Evolutionary conservation across 2,329 filamentous ascomycete species (phyloP).

Genomic region (Alternaria sp.): DNA sequence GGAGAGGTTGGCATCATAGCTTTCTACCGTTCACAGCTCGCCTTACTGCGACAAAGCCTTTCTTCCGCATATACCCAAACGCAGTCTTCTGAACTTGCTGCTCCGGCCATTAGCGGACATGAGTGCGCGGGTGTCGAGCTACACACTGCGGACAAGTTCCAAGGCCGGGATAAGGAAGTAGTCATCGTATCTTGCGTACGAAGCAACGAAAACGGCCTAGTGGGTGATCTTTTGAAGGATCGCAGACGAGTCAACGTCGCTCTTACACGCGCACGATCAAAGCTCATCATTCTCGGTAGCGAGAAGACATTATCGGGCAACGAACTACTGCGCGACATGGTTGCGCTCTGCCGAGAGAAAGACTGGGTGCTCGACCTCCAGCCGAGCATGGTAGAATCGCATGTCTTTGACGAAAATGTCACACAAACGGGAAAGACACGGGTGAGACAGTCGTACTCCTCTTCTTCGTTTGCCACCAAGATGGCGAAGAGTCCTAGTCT

Average conservation of each 20-base stretch:
- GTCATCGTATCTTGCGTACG: constrained; percentile 87
- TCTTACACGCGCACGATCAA: constrained; percentile 90
- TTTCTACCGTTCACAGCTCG: constrained; percentile 92
- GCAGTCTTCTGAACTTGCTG: constrained; percentile 56
- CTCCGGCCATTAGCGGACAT: constrained; percentile 24
- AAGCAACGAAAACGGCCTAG: constrained; percentile 79
- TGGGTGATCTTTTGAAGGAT: constrained; percentile 92
- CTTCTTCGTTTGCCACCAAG: neutral
- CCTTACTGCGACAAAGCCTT: constrained; percentile 78
- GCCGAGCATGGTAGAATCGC: constrained; percentile 68
- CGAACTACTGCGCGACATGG: constrained; percentile 79
- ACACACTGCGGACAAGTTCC: constrained; percentile 96
- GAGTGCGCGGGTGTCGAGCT: constrained; percentile 72
- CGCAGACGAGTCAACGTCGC: constrained; percentile 96
- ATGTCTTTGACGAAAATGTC: constrained; percentile 69
- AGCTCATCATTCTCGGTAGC: constrained; percentile 88
- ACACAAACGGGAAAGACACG: constrained; percentile 49
- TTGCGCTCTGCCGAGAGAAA: constrained; percentile 77
- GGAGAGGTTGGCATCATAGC: constrained; percentile 92
- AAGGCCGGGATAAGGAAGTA: constrained; percentile 94
- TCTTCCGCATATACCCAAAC: constrained; percentile 59
- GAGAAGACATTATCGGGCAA: constrained; percentile 73
- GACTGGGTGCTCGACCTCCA: constrained; percentile 83
- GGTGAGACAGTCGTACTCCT: constrained; percentile 5
- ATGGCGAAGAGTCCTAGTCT: constrained; percentile 11